phyloP scores from a whole-genome alignment of 1,139 yeast genomes.

The Lipomyces yarrowii region DNA sequence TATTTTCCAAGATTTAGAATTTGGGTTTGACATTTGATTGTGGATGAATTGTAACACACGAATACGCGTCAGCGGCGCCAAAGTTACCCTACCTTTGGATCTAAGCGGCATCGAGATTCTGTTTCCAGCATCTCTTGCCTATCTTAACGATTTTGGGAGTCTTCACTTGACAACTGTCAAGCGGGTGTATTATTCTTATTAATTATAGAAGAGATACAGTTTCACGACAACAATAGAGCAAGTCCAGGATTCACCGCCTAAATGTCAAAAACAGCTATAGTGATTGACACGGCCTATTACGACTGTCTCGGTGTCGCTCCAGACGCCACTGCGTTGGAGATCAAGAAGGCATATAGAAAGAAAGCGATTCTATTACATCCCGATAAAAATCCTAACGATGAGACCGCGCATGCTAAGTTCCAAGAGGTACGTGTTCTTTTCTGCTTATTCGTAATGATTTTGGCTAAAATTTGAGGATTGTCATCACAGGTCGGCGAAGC shows the following conservation, averaged over 20 bases:
- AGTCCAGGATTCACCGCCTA: background rate
- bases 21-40: no score
- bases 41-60: no score
- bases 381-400: constrained; percentile 90
- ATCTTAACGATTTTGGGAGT: background rate
- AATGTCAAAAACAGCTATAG: constrained; percentile 53
- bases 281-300: constrained; percentile 89
- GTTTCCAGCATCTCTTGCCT: no score
- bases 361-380: constrained; percentile 91
- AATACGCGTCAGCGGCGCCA: no score
- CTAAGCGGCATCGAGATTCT: no score
- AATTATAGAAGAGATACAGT: background rate
- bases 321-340: constrained; percentile 77
- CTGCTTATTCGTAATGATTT: no score
- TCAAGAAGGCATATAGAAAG: constrained; percentile 90
- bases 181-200: background rate
- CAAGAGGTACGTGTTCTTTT: constrained; percentile 47
- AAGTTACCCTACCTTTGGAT: background rate
- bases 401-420: constrained; percentile 68
- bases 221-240: background rate
- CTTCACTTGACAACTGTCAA: background rate
- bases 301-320: constrained; percentile 70
- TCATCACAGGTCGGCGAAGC: constrained; percentile 42
- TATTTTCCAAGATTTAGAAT: no score
- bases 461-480: no score